Evolutionary conservation across 2,329 filamentous ascomycete species (phyloP).

Genomic region (Diaporthe citriasiana): DNA sequence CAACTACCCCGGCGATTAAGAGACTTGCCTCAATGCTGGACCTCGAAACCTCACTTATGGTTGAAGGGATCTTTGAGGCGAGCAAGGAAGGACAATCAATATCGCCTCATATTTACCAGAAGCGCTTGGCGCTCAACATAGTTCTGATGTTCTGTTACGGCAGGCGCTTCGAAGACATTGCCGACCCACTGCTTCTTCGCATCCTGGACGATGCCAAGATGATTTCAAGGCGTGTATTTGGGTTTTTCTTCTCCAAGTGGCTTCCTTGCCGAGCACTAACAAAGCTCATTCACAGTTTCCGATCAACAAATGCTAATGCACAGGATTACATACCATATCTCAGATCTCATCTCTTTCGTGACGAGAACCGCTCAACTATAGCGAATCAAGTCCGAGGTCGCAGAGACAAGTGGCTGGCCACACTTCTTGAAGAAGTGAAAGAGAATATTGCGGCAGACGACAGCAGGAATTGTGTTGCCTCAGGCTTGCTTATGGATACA

Average conservation of each 20-base stretch:
- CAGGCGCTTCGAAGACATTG: conserved; percentile 29
- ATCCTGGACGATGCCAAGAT: conserved; percentile 33
- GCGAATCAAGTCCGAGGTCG: conserved; percentile 20
- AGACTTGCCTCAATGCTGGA: conserved; percentile 31
- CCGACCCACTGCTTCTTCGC: conserved; percentile 28
- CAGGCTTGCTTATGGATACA: conserved; percentile 27
- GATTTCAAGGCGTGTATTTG: conserved; percentile 26
- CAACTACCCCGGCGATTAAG: conserved; percentile 31
- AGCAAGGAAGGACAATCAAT: conserved; percentile 19
- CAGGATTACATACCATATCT: conserved; percentile 35
- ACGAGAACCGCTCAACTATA: not conserved
- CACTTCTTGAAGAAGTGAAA: conserved; percentile 26
- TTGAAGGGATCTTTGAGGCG: conserved; percentile 7
- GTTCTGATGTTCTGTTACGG: conserved; percentile 36
- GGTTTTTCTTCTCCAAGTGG: no score
- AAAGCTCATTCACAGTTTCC: conserved; percentile 6
- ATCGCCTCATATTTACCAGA: conserved; percentile 37
- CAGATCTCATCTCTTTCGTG: conserved; percentile 13
- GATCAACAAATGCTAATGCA: conserved; percentile 32
- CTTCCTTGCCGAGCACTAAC: not conserved
- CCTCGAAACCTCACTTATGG: conserved; percentile 28
- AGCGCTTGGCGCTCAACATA: conserved; percentile 32
- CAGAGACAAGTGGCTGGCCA: conserved; percentile 30
- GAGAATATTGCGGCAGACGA: not conserved
- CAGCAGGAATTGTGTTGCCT: conserved; percentile 25